A percentile compares a stretch with the other conserved stretches of the same genome.
phyloP scores from a whole-genome alignment of 139 green algal genomes.

The Micractinium conductrix region DNA sequence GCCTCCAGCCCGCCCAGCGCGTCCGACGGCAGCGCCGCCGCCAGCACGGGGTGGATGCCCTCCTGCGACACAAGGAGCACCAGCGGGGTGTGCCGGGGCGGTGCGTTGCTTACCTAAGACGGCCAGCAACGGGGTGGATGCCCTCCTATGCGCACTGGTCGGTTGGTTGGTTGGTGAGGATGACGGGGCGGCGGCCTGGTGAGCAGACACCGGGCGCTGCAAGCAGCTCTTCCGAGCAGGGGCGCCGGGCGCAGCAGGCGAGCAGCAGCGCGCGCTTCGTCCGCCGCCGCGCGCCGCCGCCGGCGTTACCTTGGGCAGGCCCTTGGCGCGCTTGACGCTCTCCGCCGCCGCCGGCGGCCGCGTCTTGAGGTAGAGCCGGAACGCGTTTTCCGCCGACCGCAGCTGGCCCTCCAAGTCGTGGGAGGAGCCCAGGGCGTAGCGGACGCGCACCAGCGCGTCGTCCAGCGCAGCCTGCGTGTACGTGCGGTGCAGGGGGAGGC shows the following conservation, averaged over 20 bases:
- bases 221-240: too few relatives aligned
- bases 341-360: slow-evolving; percentile 78
- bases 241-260: too few relatives aligned
- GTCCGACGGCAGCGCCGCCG: slow-evolving; percentile 58
- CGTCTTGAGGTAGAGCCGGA: slow-evolving; percentile 89
- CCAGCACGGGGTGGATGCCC: slow-evolving; percentile 83
- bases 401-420: slow-evolving; percentile 60
- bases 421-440: slow-evolving; percentile 46
- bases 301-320: slow-evolving; percentile 42
- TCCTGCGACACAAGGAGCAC: slow-evolving; percentile 55
- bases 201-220: too few relatives aligned
- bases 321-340: slow-evolving; percentile 69
- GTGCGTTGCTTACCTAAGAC: too few relatives aligned
- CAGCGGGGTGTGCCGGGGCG: too few relatives aligned
- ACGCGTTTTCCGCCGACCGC: slow-evolving; percentile 77
- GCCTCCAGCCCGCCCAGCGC: slow-evolving; percentile 54
- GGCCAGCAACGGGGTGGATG: too few relatives aligned
- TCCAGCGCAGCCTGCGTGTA: slow-evolving; percentile 73
- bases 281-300: too few relatives aligned
- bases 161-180: too few relatives aligned
- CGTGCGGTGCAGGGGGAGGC: too few relatives aligned
- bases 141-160: too few relatives aligned
- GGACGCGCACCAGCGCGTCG: slow-evolving; percentile 67
- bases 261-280: too few relatives aligned
- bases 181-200: too few relatives aligned